Conservation (phyloP, 2,329 filamentous ascomycete species). For the Ceratocystis harringtonii region DNA sequence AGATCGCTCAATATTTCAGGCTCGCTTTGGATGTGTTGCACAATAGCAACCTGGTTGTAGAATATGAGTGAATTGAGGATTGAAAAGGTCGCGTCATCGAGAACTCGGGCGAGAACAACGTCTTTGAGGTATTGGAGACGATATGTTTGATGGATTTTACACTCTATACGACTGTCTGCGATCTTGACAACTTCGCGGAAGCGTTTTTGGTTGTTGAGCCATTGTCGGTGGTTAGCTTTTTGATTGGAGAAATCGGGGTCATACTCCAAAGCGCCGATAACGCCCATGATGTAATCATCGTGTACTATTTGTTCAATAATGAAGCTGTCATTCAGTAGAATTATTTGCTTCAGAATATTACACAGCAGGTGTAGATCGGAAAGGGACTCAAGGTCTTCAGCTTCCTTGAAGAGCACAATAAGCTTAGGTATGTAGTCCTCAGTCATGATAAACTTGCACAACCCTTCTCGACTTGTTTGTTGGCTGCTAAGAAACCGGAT, state of each 20-base stretch:
- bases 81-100: conserved; percentile 95
- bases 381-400: conserved; percentile 81
- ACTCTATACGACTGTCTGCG: conserved; percentile 62
- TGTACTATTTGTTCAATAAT: conserved; percentile 92
- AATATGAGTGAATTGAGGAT: conserved; percentile 97
- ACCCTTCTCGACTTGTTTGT: conserved; percentile 62
- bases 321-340: conserved; percentile 82
- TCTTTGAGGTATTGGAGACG: conserved; percentile 94
- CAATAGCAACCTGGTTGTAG: conserved; percentile 97
- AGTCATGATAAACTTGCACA: conserved; percentile 72
- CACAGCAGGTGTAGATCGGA: conserved; percentile 78
- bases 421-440: conserved; percentile 82
- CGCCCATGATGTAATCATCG: conserved; percentile 75
- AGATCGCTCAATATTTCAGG: conserved; percentile 64
- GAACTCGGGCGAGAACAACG: conserved; percentile 87
- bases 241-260: conserved; percentile 95
- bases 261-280: conserved; percentile 92
- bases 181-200: conserved; percentile 96
- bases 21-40: conserved; percentile 84
- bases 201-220: conserved; percentile 71
- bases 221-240: conserved; percentile 93
- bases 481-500: conserved; percentile 68
- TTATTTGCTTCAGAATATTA: conserved; percentile 95
- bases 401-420: conserved; percentile 70
- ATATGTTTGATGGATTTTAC: conserved; percentile 93